A percentile compares a stretch with the other conserved stretches of the same genome.
Conservation (phyloP, 2,329 filamentous ascomycete genomes). For the Fusarium mundagurra region DNA sequence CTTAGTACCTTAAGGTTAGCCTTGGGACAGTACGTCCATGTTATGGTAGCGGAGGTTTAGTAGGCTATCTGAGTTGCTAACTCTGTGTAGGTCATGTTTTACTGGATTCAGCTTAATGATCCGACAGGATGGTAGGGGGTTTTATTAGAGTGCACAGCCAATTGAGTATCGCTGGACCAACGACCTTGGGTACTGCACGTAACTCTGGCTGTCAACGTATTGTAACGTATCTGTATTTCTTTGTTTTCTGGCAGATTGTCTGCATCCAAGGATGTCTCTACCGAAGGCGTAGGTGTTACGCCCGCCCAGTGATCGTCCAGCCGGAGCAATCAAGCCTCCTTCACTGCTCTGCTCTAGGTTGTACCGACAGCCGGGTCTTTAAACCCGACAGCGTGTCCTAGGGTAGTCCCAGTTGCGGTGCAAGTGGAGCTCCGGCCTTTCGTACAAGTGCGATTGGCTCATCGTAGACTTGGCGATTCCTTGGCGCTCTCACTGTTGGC, state of each 20-base stretch:
- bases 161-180: background rate
- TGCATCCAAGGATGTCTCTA: slow-evolving; percentile 3
- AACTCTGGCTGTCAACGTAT: background rate
- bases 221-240: background rate
- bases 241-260: slow-evolving; percentile 14
- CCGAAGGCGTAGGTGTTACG: slow-evolving; percentile 4
- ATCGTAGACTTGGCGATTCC: background rate
- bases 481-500: slow-evolving; percentile 7
- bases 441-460: slow-evolving; percentile 9
- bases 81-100: background rate
- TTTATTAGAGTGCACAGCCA: background rate
- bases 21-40: slow-evolving; percentile 2
- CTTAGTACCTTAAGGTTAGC: slow-evolving; percentile 8
- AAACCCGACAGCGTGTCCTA: slow-evolving; percentile 33
- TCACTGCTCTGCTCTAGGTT: slow-evolving; percentile 7
- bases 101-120: slow-evolving; percentile 23
- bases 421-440: slow-evolving; percentile 28
- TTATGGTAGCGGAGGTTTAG: background rate
- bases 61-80: slow-evolving; percentile 25
- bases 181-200: background rate
- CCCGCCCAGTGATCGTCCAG: slow-evolving; percentile 27
- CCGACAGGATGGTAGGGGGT: slow-evolving; percentile 23
- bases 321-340: slow-evolving; percentile 29
- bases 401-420: slow-evolving; percentile 32
- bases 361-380: slow-evolving; percentile 42